These are phyloP conservation scores for Gracilariopsis chorda DNA, from an alignment of 23 red algal species.

Conservation along the genomic window DNA sequence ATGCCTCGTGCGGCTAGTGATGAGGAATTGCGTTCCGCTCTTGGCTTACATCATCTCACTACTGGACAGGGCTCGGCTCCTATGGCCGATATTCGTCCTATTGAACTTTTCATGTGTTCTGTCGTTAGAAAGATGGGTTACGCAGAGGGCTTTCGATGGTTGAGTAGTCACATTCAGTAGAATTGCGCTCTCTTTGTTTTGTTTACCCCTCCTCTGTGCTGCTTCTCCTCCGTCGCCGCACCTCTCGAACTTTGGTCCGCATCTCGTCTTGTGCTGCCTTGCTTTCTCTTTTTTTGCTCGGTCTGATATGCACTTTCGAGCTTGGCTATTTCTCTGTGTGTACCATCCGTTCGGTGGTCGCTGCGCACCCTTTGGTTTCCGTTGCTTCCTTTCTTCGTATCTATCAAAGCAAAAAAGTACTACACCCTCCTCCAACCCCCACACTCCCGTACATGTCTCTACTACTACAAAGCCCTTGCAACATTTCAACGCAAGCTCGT, in stretches of 20 bases:
- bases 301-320: no score
- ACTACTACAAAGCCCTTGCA: background rate
- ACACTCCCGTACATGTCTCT: background rate
- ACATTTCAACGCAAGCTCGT: background rate
- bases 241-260: no score
- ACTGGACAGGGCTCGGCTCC: conserved; percentile 84
- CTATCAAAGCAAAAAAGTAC: no score
- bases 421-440: background rate
- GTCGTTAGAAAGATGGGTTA: conserved; percentile 96
- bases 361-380: no score
- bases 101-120: conserved; percentile 98
- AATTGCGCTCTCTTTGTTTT: background rate
- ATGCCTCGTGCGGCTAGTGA: conserved; percentile 87
- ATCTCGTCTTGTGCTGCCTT: no score
- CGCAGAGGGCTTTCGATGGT: conserved; percentile 96
- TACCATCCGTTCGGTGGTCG: no score
- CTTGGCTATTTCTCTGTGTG: no score
- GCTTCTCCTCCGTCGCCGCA: no score
- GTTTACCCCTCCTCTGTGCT: background rate
- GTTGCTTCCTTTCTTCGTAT: no score
- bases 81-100: conserved; percentile 85
- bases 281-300: no score
- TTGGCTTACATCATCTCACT: conserved; percentile 95
- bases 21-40: conserved; percentile 89
- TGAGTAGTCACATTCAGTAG: conserved; percentile 77